phyloP scores from a whole-genome alignment of 768 basidiomycete genomes.

The Xerocomellus intermedius region DNA sequence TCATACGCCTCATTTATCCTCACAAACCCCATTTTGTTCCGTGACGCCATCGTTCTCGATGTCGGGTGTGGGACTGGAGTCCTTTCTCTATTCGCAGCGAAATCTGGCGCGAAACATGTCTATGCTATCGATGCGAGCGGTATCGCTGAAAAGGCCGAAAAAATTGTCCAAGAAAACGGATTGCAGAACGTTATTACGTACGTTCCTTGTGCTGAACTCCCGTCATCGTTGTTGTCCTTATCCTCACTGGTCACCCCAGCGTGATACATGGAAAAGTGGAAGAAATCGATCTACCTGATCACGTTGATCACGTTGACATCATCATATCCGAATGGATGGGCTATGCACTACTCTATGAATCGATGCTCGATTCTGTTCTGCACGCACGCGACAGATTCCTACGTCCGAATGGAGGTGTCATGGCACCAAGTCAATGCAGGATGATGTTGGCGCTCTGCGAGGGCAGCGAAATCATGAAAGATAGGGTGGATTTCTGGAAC shows the following conservation, averaged over 20 bases:
- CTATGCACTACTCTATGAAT: conserved; percentile 88
- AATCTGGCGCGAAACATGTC: conserved; percentile 85
- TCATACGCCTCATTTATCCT: conserved; percentile 92
- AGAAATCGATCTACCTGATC: conserved; percentile 74
- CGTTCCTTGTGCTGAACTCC: conserved; percentile 18
- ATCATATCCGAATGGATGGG: conserved; percentile 99
- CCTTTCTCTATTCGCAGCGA: conserved; percentile 85
- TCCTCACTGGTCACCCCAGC: conserved; percentile 30
- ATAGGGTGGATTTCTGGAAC: conserved; percentile 86
- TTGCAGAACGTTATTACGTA: conserved; percentile 70
- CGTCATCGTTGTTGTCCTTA: not conserved
- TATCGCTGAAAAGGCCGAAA: conserved; percentile 72
- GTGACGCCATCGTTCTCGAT: conserved; percentile 84
- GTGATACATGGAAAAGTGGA: conserved; percentile 92
- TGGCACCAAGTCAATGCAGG: conserved; percentile 88
- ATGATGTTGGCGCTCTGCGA: conserved; percentile 86
- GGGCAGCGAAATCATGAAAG: conserved; percentile 69
- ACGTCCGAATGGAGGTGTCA: conserved; percentile 62
- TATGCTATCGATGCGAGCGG: conserved; percentile 90
- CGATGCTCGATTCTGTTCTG: conserved; percentile 96
- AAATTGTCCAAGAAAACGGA: conserved; percentile 76
- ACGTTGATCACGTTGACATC: conserved; percentile 78
- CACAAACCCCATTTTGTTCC: conserved; percentile 76
- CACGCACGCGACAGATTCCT: conserved; percentile 86
- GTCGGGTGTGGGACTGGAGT: conserved; percentile 97